Evolutionary conservation across 2,329 filamentous ascomycete species (phyloP), one percentile per base, ranked within the genome.

Genomic region (Exophiala oligosperma): DNA sequence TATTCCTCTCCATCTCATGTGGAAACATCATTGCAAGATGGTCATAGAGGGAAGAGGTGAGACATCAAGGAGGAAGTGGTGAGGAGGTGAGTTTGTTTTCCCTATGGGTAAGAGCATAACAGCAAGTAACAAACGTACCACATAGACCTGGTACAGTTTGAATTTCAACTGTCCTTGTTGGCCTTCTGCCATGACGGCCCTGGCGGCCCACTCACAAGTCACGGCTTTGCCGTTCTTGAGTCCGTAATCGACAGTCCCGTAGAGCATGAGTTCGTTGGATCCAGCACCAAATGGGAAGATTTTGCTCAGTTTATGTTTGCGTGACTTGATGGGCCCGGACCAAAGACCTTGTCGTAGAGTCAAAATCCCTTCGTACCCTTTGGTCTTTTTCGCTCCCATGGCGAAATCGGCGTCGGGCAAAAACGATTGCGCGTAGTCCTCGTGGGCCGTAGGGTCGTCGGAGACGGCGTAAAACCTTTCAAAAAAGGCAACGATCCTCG

Each of bases 171-270:
- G 56, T 5, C 50, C 61, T n/a, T 64, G 56, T 2, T 55, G 46
- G 17, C 17, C 17, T 35, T 66, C 62, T 17, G 66, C 65, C 46
- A 69, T 51, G n/a, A 65, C 52, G 11, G 67, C 68, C 35, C 66
- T 64, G 24, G 76, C 83, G 17, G 80, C 79, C 83, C 83, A 86
- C 9, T 83, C 80, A 3, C 82, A 68, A 1, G 67, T 67, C 2
- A 71, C 70, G 51, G 74, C 71, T 28, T 73, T 74, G 14, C 80
- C 82, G 65, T 79, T 78, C 66, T 81, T 82, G 54, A 84, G 65
- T 12, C 67, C 74, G 68, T 83, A 84, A 43, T 75, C 75, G 11
- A 84, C 82, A 2, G 70, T 79, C 0, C 81, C 81, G 62, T 78
- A 77, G 3, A 84, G 64, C 81, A 84, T 84, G 17, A 81, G 74